Conservation (phyloP, 2,329 filamentous ascomycete species). For the Aureobasidium sp. region DNA sequence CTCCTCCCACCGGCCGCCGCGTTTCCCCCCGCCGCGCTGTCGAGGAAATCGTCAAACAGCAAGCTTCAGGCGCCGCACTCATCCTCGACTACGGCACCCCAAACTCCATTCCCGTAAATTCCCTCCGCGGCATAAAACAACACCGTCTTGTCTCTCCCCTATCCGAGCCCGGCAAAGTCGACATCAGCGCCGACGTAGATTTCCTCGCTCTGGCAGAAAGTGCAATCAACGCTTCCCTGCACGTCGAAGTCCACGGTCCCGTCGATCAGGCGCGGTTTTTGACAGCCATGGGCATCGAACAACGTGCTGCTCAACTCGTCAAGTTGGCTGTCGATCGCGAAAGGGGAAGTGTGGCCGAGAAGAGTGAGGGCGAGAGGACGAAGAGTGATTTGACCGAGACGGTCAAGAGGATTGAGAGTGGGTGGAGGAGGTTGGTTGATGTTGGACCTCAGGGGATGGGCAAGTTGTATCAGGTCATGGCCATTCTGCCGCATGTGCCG, state of each 20-base stretch:
- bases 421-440: slow-evolving; percentile 80
- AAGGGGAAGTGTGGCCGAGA: slow-evolving; percentile 21
- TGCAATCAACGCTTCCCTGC: slow-evolving; percentile 65
- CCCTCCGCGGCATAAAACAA: slow-evolving; percentile 75
- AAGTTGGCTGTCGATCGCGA: slow-evolving; percentile 36
- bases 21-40: slow-evolving; percentile 7
- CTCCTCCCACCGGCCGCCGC: not conserved
- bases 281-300: slow-evolving; percentile 70
- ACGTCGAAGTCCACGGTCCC: slow-evolving; percentile 87
- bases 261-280: slow-evolving; percentile 80
- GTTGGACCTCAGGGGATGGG: slow-evolving; percentile 81
- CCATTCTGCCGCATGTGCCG: slow-evolving; percentile 61
- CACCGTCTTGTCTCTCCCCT: slow-evolving; percentile 77
- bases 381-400: slow-evolving; percentile 40
- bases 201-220: slow-evolving; percentile 81
- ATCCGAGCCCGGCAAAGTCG: slow-evolving; percentile 69
- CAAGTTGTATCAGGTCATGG: slow-evolving; percentile 86
- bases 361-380: slow-evolving; percentile 23
- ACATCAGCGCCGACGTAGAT: slow-evolving; percentile 89
- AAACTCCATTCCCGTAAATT: slow-evolving; percentile 75
- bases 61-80: slow-evolving; percentile 76
- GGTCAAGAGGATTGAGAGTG: slow-evolving; percentile 58
- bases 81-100: slow-evolving; percentile 90
- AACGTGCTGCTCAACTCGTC: slow-evolving; percentile 64
- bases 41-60: slow-evolving; percentile 44